Base-by-base conservation (phyloP, 2,329 filamentous ascomycete genomes). In the Cladosporium sp. region DNA sequence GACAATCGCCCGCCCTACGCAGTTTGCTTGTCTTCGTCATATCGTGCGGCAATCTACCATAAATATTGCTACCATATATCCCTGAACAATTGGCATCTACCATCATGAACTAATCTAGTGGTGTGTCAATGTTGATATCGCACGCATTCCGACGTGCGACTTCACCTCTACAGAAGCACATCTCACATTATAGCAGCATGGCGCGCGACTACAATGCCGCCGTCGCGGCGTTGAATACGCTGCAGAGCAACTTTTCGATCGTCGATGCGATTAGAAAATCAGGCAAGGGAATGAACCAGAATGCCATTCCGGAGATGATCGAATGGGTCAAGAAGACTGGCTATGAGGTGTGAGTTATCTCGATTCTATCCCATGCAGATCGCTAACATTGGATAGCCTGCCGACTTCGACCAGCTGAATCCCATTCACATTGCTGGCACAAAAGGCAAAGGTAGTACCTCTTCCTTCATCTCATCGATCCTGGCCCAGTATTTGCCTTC, bases 381-480 rank as follows among this genome's bases (percentile, higher is more conserved):
- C 34, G 48, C 59, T 38, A 47, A 47, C 29, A 47, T 37, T 4
- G 27, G 24, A 12, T 40, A 85, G 81, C 80, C 83, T 15, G 76
- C 78, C 12, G 80, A 84, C 53, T 77, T 86, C 58, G 73, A 83
- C 56, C 70, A 64, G 8, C 63, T 86, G 55, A 84, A 80, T 53
- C 72, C 78, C 58, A 82, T 97, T 54, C 92, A 97, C 66, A 83
- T 97, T 40, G 88, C 92, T 1, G 92, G 92, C 11, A 96, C 91
- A 4, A 97, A 96, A 68, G 92, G 92, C 54, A 97, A 96, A 68
- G 91, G 91, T 36, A 93, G 88, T 2, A 90, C 89, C 0, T 89
- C 87, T 57, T 86, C 91, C 8, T 92, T 91, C 66, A 80, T 89
- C 17, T 89, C 89, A 12, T 84, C 84, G 2, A 88, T 95, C 56